Percentiles rank a stretch among this genome's conserved stretches.
These are phyloP conservation scores for Lachancea meyersii DNA, from an alignment of 805 yeast genomes.

Conservation along the genomic window DNA sequence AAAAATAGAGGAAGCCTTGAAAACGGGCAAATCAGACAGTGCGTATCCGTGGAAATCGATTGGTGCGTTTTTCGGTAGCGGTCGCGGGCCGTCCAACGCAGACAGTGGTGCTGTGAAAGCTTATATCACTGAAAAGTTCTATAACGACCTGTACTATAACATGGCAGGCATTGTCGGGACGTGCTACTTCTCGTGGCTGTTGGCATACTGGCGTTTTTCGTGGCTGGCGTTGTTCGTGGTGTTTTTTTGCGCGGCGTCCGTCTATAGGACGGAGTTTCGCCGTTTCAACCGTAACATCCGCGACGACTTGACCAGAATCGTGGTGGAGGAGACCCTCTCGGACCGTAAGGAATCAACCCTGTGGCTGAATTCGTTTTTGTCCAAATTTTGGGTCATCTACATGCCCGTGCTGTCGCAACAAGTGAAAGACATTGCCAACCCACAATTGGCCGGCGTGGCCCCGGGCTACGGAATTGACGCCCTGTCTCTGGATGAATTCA, in stretches of 20 bases:
- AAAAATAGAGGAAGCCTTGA: slow-evolving; percentile 12
- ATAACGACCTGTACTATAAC: slow-evolving; percentile 69
- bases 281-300: slow-evolving; percentile 68
- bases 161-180: slow-evolving; percentile 58
- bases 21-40: slow-evolving; percentile 12
- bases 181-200: slow-evolving; percentile 63
- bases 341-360: slow-evolving; percentile 65
- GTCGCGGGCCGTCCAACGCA: slow-evolving; percentile 13
- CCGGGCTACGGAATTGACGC: slow-evolving; percentile 83
- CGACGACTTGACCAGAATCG: slow-evolving; percentile 66
- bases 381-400: slow-evolving; percentile 80
- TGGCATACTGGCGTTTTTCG: slow-evolving; percentile 60
- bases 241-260: slow-evolving; percentile 54
- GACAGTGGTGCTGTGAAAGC: slow-evolving; percentile 41
- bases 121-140: slow-evolving; percentile 62
- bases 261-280: slow-evolving; percentile 66
- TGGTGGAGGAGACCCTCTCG: slow-evolving; percentile 58
- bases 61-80: slow-evolving; percentile 26
- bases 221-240: slow-evolving; percentile 57
- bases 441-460: slow-evolving; percentile 58
- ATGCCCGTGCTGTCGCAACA: slow-evolving; percentile 80
- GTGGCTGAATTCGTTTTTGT: slow-evolving; percentile 72
- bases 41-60: slow-evolving; percentile 36
- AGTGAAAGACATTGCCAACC: slow-evolving; percentile 66
- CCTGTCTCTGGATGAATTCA: slow-evolving; percentile 66